Evolutionary conservation across 805 yeast species (phyloP), one percentile per base, ranked within the genome.

Genomic region (Wickerhamiella hasegawae): DNA sequence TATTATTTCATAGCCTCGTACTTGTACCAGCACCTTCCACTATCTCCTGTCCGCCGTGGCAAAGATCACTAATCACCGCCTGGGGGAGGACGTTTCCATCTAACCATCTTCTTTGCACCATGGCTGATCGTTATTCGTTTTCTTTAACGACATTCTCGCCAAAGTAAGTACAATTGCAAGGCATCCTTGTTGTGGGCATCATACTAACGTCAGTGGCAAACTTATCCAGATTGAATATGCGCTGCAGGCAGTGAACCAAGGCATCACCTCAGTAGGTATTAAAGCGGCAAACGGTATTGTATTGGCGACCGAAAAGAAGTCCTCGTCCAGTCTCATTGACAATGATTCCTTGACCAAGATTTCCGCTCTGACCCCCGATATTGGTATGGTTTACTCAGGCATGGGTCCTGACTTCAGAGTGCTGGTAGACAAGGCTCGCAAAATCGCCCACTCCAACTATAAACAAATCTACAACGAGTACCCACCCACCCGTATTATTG

Each of bases 391-490:
- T 3, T 90, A 90, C 59, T 69, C 94, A 5, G 99, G 99, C 15
- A 85, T 90, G 97, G 97, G 97, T 18, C 98, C 99, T 17, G 99
- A 90, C 57, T 90, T 80, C 63, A 70, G 99, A 45, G 94, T 90
- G 12, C 68, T 90, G 23, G 83, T 85, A 34, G 97, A 90, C 60
- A 79, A 79, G 57, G 83, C 97, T 9, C 73, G 99, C 49, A 85
- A 83, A 58, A 75, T 80, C 40, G 81, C 96, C 30, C 97, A 90
- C 57, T 76, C 95, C 17, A 71, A 78, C 52, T 90, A 90, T 60
- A 85, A 87, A 62, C 73, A 94, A 54, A 66, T 85, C 41, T 90
- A 87, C 62, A 85, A 87, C 55, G 97, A 90, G 59, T 82, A 90
- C 58, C 99, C 98, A 10, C 96, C 97, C 31, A 90, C 94, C 3